Conservation (phyloP, 2,329 filamentous ascomycete species). For the Paracoccidioides brasiliensis region DNA sequence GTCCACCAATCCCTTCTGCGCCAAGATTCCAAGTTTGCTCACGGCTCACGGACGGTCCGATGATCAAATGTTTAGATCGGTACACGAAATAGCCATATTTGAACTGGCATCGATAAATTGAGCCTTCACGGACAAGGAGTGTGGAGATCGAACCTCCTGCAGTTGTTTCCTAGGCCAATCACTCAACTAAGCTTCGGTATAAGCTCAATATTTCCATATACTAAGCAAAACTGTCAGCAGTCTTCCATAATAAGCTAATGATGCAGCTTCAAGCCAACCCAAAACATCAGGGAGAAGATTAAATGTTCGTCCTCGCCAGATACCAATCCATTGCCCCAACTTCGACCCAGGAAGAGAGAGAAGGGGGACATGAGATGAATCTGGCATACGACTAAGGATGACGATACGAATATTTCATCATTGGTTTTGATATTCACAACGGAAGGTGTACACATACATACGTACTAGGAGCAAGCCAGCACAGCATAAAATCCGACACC, state of each 20-base stretch:
- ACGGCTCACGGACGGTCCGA: no score
- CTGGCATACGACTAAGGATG: constrained; percentile 83
- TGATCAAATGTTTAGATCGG: no score
- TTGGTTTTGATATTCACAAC: constrained; percentile 22
- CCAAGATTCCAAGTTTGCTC: no score
- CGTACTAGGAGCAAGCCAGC: no score
- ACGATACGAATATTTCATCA: constrained; percentile 88
- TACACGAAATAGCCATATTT: no score
- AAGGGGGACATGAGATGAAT: constrained; percentile 12
- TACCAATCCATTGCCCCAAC: not conserved
- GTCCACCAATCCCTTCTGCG: no score
- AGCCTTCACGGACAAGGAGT: no score
- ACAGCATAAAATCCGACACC: no score
- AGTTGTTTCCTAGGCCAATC: not conserved
- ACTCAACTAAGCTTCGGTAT: not conserved
- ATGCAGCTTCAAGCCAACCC: not conserved
- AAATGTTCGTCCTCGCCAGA: constrained; percentile 9
- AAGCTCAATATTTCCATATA: no score
- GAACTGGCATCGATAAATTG: no score
- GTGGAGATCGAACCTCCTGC: no score
- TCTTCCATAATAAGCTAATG: not conserved
- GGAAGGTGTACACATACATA: constrained; percentile 2
- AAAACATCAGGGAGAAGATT: constrained; percentile 12
- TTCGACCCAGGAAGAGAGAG: not conserved
- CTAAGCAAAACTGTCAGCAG: not conserved